Evolutionary conservation across 2,329 filamentous ascomycete species (phyloP).

Genomic region (Fusarium domesticum): DNA sequence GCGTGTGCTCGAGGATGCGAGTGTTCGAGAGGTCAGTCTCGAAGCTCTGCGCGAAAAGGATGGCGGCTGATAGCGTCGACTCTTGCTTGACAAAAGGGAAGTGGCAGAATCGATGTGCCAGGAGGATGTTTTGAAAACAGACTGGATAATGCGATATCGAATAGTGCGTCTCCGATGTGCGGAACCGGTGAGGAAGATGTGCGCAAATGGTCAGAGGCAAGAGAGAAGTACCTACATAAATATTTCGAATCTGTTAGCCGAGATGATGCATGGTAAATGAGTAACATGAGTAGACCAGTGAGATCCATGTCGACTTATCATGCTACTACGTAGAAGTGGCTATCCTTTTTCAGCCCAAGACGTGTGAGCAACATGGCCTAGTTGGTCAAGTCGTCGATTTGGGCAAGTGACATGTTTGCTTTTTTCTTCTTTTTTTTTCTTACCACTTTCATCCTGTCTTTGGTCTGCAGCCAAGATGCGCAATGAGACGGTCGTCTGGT

Average conservation of each 20-base stretch:
- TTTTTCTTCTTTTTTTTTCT: background rate
- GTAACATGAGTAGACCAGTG: background rate
- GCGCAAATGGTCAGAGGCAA: background rate
- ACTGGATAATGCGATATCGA: too few relatives aligned
- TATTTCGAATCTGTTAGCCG: background rate
- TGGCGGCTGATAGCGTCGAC: background rate
- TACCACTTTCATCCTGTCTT: background rate
- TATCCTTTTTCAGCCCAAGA: background rate
- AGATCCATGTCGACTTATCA: too few relatives aligned
- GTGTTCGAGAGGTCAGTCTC: conserved; percentile 14
- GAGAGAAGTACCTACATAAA: background rate
- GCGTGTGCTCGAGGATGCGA: conserved; percentile 11
- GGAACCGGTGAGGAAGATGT: background rate
- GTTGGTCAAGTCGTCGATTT: too few relatives aligned
- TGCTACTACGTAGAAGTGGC: background rate
- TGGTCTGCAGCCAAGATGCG: background rate
- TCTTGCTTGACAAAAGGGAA: too few relatives aligned
- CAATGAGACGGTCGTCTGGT: too few relatives aligned
- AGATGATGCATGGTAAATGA: background rate
- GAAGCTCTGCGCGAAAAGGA: conserved; percentile 3
- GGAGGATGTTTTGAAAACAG: too few relatives aligned
- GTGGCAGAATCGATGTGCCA: too few relatives aligned
- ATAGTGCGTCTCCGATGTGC: background rate
- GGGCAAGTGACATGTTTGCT: too few relatives aligned
- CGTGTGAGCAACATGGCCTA: too few relatives aligned